Base-by-base conservation (phyloP, 2,329 filamentous ascomycete species). In the Talaromyces sp. region DNA sequence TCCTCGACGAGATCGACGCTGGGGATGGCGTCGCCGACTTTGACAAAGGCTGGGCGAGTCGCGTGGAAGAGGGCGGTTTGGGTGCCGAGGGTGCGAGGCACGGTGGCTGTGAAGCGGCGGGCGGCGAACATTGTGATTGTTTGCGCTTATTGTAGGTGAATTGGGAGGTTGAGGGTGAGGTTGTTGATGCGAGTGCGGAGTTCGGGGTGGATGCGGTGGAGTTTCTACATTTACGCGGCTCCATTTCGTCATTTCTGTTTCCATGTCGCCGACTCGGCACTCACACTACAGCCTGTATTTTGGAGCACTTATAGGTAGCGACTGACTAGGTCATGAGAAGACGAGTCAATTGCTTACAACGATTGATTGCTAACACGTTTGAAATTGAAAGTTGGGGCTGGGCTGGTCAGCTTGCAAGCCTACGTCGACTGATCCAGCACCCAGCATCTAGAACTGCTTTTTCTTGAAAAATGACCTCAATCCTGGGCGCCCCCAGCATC, bases 21-120 rank as follows among this genome's bases (percentile, higher is more conserved):
- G 53, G 94, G 95, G 64, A 98, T 83, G 70, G 84, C 80, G 77
- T 97, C 93, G 74, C 93, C 93, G 67, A 88, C 88, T 72, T 90
- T 86, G 76, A 98, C 90, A 62, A 79, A 77, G 31, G 75, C 73
- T 22, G 77, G 77, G 8, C 75, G 73, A 38, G 77, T 76, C 71
- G 67, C 75, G 71, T 79, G 77, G 74, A 79, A 79, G 58, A 76
- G 68, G 10, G 76, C 76, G 25, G 71, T 69, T 68, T 74, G 73
- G 25, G 51, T n/a, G 59, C 70, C 68, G 61, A 72, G 61, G 49
- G 70, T 72, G 69, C 74, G 73, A 60, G 76, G 75, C 43, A 74
- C 43, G 58, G 69, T 65, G 58, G 74, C 70, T 43, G 74, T 70
- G 54, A 79, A 67, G 68, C 77, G 77, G 65, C 75, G 76, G 61